Base-by-base conservation (phyloP, 306 rosid genomes). In the Glycyrrhiza uralensis region DNA sequence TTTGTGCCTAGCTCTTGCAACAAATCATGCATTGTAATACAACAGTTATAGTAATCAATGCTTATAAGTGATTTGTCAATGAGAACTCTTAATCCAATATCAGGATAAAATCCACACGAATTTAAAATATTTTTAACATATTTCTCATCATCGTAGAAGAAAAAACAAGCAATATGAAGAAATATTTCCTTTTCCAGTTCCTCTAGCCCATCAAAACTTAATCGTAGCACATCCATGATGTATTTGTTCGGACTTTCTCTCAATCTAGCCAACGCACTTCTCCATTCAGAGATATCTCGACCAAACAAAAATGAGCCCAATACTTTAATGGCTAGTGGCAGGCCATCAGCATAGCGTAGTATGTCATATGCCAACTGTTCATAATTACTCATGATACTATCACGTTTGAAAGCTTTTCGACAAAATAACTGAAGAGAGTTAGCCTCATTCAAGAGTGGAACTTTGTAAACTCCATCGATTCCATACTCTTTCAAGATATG, bases 131-230 rank as follows among this genome's bases (percentile, higher is more conserved):
- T 4, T 4, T 2, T 57, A 6, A 72, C 26, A 36, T 1, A 14
- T 1, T 0, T 0, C 18, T 2, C n/a, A 0, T 0, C 0, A 0
- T 7, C 0, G 0, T 1, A n/a, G n/a, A n/a, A 0, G 5, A 55
- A 38, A 18, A 74, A 74, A 50, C 79, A 79, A 38, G 79, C 76
- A 39, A 79, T 66, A 8, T 79, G 67, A 11, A 73, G 13, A 68
- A 79, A 74, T 39, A 74, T 57, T 47, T 79, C 66, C 7, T 72
- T 57, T 1, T 72, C 79, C 29, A 14, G 0, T 1, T 17, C 5
- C 10, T 72, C 71, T 0, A 72, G n/a, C 14, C 13, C 32, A 29
- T 41, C 59, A 12, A 57, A 57, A 67, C 80, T 76, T 0, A 69
- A 14, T 56, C n/a, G 22, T 5, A 76, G 7, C 35, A 47, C 76